A percentile compares a stretch with the other conserved stretches of the same genome.
Conservation (phyloP, 805 yeast genomes). For the Lipomyces spencermartinsiae region DNA sequence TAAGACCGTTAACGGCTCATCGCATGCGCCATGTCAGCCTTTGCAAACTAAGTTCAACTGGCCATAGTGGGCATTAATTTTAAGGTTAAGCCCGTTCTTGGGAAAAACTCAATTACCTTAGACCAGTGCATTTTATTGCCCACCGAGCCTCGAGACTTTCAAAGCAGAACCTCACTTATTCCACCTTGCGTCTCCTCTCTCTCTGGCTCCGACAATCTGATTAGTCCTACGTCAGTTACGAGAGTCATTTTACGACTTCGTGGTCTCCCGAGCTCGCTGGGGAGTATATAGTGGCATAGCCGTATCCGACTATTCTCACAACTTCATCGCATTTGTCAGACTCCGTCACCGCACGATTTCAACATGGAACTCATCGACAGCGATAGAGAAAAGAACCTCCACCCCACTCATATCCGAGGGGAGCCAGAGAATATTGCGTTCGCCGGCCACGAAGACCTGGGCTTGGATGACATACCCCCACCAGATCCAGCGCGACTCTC, state of each 20-base stretch:
- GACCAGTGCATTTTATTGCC: neutral
- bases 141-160: neutral
- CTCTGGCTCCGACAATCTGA: neutral
- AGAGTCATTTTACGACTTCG: neutral
- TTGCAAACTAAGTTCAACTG: too few species aligned
- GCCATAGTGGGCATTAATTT: neutral
- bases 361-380: neutral
- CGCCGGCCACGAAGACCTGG: constrained; percentile 27
- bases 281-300: neutral
- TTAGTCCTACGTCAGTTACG: neutral
- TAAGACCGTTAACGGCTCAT: too few species aligned
- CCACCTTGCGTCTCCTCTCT: neutral
- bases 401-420: constrained; percentile 35
- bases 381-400: constrained; percentile 15
- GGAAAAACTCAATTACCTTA: neutral
- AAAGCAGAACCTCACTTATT: neutral
- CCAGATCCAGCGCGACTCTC: constrained; percentile 26
- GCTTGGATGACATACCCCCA: constrained; percentile 27
- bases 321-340: neutral
- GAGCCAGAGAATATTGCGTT: constrained; percentile 35
- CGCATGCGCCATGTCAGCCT: too few species aligned
- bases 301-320: neutral
- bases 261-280: neutral
- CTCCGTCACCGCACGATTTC: neutral
- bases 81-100: neutral